Conservation (phyloP, 805 yeast species). For the Metschnikowia baotianmanensis region DNA sequence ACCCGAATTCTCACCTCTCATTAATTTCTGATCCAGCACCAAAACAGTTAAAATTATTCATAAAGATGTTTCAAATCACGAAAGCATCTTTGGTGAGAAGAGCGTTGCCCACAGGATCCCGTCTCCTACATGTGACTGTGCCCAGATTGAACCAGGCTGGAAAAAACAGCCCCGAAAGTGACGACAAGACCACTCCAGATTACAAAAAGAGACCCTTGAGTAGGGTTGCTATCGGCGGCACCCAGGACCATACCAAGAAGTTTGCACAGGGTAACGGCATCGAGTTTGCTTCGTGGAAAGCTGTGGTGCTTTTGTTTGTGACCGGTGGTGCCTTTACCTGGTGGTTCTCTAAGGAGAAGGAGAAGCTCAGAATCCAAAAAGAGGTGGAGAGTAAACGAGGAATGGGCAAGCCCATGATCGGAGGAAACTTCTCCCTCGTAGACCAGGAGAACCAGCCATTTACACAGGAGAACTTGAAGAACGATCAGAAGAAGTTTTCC, state of each 20-base stretch:
- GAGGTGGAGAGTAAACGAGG: conserved; percentile 86
- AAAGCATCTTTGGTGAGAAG: not conserved
- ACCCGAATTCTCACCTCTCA: not conserved
- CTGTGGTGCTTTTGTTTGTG: conserved; percentile 60
- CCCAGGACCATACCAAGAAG: conserved; percentile 32
- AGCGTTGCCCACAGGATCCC: conserved; percentile 1
- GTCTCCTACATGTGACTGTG: conserved; percentile 2
- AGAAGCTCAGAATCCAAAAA: conserved; percentile 65
- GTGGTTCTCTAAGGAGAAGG: conserved; percentile 74
- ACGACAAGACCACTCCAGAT: not conserved
- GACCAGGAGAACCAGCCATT: conserved; percentile 72
- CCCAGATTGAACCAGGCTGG: conserved; percentile 4
- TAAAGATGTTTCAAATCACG: conserved; percentile 1
- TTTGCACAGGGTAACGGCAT: conserved; percentile 43
- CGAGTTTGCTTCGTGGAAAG: conserved; percentile 85
- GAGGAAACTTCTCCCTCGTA: conserved; percentile 78
- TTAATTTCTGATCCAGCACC: no score
- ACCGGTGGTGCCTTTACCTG: conserved; percentile 73
- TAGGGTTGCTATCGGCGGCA: conserved; percentile 74
- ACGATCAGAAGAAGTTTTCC: conserved; percentile 60
- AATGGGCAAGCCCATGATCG: conserved; percentile 87
- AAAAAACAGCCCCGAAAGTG: not conserved
- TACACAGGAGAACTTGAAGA: conserved; percentile 73
- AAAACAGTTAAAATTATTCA: no score
- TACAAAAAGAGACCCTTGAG: conserved; percentile 61